A percentile compares a stretch with the other conserved stretches of the same genome.
These are phyloP conservation scores for Kurtzmaniella quercitrusa DNA, from an alignment of 1,139 yeast genomes.

Conservation along the genomic window DNA sequence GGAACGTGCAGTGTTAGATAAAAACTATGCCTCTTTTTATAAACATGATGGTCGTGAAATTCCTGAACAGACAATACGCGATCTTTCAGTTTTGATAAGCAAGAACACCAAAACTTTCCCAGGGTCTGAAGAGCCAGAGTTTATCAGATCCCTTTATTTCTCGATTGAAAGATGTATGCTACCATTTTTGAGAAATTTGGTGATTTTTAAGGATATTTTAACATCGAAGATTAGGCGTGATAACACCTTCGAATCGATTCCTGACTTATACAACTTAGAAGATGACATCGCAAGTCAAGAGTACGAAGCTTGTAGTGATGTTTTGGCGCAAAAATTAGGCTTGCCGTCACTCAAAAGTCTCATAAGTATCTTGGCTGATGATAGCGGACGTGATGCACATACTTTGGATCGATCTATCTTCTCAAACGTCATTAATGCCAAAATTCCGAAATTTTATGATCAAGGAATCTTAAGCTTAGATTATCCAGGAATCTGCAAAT, in stretches of 20 bases:
- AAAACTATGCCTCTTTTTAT: background rate
- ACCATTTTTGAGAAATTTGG: constrained; percentile 35
- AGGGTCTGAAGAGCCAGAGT: constrained; percentile 8
- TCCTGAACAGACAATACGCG: background rate
- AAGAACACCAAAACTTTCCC: background rate
- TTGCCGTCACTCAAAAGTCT: constrained; percentile 20
- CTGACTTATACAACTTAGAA: constrained; percentile 17
- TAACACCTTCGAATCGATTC: constrained; percentile 17
- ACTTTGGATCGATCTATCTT: constrained; percentile 24
- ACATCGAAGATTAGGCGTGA: constrained; percentile 25
- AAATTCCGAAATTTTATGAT: constrained; percentile 21
- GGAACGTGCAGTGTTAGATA: constrained; percentile 6
- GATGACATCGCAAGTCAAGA: constrained; percentile 15
- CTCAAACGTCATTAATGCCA: constrained; percentile 23
- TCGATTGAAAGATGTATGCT: constrained; percentile 28
- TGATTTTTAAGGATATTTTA: constrained; percentile 32
- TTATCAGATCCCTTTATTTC: constrained; percentile 17
- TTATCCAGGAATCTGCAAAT: constrained; percentile 32
- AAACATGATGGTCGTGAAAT: constrained; percentile 2
- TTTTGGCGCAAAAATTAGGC: constrained; percentile 18
- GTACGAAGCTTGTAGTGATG: constrained; percentile 17
- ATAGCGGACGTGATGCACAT: constrained; percentile 2
- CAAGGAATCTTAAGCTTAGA: constrained; percentile 27
- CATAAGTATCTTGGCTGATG: constrained; percentile 12
- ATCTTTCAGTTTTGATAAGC: constrained; percentile 1